A percentile compares a stretch with the other conserved stretches of the same genome.
Evolutionary conservation across 2,329 filamentous ascomycete genomes (phyloP).

Genomic region (Aureobasidium subglaciale): DNA sequence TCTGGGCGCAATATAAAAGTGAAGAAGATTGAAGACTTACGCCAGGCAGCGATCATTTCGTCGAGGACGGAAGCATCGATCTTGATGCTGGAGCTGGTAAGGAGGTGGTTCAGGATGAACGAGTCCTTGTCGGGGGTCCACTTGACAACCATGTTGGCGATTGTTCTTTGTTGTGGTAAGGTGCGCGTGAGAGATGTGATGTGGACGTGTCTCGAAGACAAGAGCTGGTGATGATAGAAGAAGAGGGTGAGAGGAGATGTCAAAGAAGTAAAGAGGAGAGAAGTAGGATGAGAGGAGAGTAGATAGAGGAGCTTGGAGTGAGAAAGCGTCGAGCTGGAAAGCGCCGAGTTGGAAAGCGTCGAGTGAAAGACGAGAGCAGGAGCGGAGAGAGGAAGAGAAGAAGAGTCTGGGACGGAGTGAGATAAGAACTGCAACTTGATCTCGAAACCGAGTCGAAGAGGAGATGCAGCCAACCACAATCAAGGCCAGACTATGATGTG

Average conservation of each 20-base stretch:
- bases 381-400: no score
- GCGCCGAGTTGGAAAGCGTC: background rate
- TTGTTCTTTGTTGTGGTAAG: background rate
- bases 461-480: no score
- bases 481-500: no score
- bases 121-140: slow-evolving; percentile 16
- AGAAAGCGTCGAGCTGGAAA: background rate
- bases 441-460: no score
- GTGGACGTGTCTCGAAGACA: background rate
- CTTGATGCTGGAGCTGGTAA: slow-evolving; percentile 9
- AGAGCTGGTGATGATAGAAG: background rate
- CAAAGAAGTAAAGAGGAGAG: background rate
- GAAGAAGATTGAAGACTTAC: slow-evolving; percentile 17
- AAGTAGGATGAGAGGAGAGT: background rate
- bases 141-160: slow-evolving; percentile 16
- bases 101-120: slow-evolving; percentile 14
- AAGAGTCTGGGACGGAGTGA: no score
- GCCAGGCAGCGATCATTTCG: slow-evolving; percentile 14
- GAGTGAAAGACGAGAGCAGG: no score
- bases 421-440: no score
- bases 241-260: background rate
- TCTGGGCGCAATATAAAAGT: background rate
- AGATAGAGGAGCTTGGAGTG: background rate
- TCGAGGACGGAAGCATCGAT: background rate
- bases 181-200: background rate